phyloP scores from a whole-genome alignment of 768 basidiomycete genomes.

The Hygrophorus pudorinus region DNA sequence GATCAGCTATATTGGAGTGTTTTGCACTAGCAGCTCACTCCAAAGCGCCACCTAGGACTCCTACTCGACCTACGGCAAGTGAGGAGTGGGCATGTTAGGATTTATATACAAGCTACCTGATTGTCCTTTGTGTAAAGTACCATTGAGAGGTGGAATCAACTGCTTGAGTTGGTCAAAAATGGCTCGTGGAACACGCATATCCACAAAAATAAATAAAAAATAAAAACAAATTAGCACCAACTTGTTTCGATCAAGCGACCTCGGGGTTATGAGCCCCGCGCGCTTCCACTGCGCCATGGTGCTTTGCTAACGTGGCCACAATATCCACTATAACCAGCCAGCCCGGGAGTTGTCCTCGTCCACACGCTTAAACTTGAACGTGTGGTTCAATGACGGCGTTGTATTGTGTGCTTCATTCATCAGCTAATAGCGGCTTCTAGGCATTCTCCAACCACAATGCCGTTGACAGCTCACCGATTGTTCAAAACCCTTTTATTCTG shows the following conservation, averaged over 20 bases:
- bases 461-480: too few relatives aligned
- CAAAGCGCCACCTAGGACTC: constrained; percentile 86
- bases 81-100: neutral
- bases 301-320: too few relatives aligned
- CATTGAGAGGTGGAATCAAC: constrained; percentile 85
- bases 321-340: too few relatives aligned
- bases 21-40: too few relatives aligned
- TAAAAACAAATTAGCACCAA: constrained; percentile 21
- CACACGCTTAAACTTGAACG: too few relatives aligned
- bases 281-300: constrained; percentile 41
- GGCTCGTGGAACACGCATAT: constrained; percentile 54
- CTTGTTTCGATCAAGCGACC: constrained; percentile 40
- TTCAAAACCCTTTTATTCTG: too few relatives aligned
- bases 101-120: constrained; percentile 46
- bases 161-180: constrained; percentile 66
- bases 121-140: constrained; percentile 89
- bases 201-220: neutral
- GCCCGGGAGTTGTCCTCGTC: too few relatives aligned
- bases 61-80: constrained; percentile 64
- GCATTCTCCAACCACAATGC: too few relatives aligned
- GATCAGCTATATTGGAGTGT: too few relatives aligned
- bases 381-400: too few relatives aligned
- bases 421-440: too few relatives aligned
- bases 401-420: too few relatives aligned
- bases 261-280: constrained; percentile 41